Base-by-base conservation (phyloP, 1,139 yeast species). In the Yamadazyma epiphylla region DNA sequence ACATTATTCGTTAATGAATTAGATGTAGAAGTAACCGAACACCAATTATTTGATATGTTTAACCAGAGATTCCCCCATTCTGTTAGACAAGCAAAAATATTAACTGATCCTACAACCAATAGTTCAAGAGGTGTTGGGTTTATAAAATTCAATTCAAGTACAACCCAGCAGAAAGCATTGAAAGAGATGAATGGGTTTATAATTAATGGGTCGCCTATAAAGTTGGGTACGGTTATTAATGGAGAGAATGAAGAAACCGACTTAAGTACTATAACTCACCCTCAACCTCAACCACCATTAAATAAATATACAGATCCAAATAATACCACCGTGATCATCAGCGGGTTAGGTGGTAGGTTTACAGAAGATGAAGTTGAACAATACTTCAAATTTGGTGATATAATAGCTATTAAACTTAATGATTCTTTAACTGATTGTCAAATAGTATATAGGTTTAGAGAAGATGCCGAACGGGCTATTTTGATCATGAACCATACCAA, bases 1-100 rank as follows among this genome's bases (percentile, higher is more conserved):
- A 82, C 95, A 4, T 64, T 87, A 31, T 88, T 88, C 54, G 91
- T 89, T 11, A 96, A 96, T 21, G 96, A 88, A 51, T 64, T 89
- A 37, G 76, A 82, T 2, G 77, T 84, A 5, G 84, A 80, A 12
- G 82, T 87, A 11, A 77, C 86, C 5, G 96, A 89, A 48, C 73
- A 77, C 11, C 72, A 74, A 36, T 64, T 88, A 20, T 70, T 77
- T 37, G 80, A 82, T 25, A 61, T 76, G 26, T 88, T 89, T 58
- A 87, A 81, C 49, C 62, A 76, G 12, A 72, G 76, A 36, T 88
- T 74, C 55, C 77, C 82, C 5, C 59, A 60, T 21, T 79, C 89
- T 22, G 80, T 89, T 31, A 80, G 84, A 45, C 87, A 89, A 27
- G 95, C 85, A 15, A 80, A 88, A 49, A 85, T 89, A 35, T 87